These are phyloP conservation scores for Meira miltonrushii DNA, from an alignment of 1,284 basidiomycete genomes.

Conservation along the genomic window DNA sequence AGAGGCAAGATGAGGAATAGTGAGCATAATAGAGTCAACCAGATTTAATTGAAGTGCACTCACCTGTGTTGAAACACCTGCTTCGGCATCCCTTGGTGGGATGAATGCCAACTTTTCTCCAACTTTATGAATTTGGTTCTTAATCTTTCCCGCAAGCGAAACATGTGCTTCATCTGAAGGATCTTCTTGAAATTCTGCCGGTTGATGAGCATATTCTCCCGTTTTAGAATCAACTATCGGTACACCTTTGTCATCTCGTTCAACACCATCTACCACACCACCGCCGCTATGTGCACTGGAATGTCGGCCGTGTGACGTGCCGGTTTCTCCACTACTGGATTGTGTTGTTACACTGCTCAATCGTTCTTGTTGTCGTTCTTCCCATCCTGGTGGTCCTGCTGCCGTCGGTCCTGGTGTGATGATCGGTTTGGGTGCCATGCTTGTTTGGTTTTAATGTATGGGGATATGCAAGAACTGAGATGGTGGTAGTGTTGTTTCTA, in stretches of 20 bases:
- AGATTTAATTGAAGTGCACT: background rate
- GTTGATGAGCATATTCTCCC: no score
- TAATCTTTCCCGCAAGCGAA: constrained; percentile 16
- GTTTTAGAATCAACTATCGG: no score
- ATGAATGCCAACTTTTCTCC: constrained; percentile 40
- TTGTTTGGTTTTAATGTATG: constrained; percentile 16
- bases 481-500: no score
- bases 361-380: constrained; percentile 19
- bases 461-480: background rate
- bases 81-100: constrained; percentile 21
- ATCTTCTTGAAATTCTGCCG: background rate
- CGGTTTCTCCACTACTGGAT: constrained; percentile 10
- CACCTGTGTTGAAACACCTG: constrained; percentile 23
- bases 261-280: background rate
- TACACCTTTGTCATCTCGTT: constrained; percentile 15
- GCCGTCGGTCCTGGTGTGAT: constrained; percentile 32
- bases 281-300: constrained; percentile 13
- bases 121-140: constrained; percentile 32
- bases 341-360: background rate
- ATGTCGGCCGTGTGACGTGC: background rate
- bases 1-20: background rate
- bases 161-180: background rate
- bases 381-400: constrained; percentile 36
- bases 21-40: background rate
- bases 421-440: constrained; percentile 19